Evolutionary conservation across 352 stramenopile species (phyloP).

Genomic region (Pythium coloratum): DNA sequence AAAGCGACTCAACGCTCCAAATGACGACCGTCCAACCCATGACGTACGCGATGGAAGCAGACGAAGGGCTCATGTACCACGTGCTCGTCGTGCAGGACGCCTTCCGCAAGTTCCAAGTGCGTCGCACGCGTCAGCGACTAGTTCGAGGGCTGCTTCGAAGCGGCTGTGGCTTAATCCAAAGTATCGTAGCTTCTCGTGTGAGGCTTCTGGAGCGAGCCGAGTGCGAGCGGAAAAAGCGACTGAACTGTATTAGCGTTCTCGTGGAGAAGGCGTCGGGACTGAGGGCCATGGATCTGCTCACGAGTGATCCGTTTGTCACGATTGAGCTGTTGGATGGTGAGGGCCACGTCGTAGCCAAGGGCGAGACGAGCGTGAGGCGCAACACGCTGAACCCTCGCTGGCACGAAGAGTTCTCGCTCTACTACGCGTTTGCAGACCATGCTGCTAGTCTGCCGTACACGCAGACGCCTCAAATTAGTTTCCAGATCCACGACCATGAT

Average conservation of each 20-base stretch:
- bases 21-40: slow-evolving; percentile 27
- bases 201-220: slow-evolving; percentile 32
- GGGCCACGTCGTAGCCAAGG: slow-evolving; percentile 36
- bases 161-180: slow-evolving; percentile 26
- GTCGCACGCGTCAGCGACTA: slow-evolving; percentile 25
- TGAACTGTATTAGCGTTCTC: slow-evolving; percentile 66
- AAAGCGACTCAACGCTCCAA: slow-evolving; percentile 12
- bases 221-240: slow-evolving; percentile 27
- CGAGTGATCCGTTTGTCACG: slow-evolving; percentile 66
- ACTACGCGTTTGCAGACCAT: slow-evolving; percentile 45
- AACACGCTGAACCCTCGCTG: slow-evolving; percentile 62
- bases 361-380: slow-evolving; percentile 48
- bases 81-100: slow-evolving; percentile 71
- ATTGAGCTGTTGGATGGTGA: slow-evolving; percentile 31
- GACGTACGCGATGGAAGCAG: slow-evolving; percentile 55
- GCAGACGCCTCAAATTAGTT: not conserved
- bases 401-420: slow-evolving; percentile 73
- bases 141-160: slow-evolving; percentile 40
- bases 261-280: slow-evolving; percentile 53
- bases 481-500: slow-evolving; percentile 46
- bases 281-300: slow-evolving; percentile 49
- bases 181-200: slow-evolving; percentile 29
- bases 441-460: not conserved
- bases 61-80: slow-evolving; percentile 60
- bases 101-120: slow-evolving; percentile 37